Conservation (phyloP, 305 asterid species). For the Fraxinus greggii region DNA sequence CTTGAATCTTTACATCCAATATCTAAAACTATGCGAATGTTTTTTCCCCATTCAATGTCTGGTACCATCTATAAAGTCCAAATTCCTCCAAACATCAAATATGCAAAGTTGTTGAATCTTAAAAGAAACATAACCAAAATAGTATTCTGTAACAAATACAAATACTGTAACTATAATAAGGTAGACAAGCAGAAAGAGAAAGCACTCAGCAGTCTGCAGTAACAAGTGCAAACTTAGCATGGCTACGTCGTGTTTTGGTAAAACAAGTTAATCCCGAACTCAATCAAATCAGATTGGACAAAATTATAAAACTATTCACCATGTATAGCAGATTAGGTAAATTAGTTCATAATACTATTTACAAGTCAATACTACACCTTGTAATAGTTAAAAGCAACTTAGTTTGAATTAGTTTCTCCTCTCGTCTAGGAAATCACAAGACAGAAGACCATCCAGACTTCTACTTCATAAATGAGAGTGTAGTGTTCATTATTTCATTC, state of each 20-base stretch:
- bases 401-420: neutral
- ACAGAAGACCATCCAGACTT: neutral
- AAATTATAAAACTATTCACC: conserved; percentile 12
- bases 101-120: conserved; percentile 6
- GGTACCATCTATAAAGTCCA: conserved; percentile 81
- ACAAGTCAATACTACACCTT: neutral
- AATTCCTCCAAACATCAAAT: conserved; percentile 27
- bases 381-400: neutral
- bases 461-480: neutral
- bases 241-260: neutral
- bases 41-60: conserved; percentile 97
- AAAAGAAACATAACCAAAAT: conserved; percentile 21
- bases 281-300: conserved; percentile 1
- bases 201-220: neutral
- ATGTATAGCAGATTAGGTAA: neutral
- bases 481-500: neutral
- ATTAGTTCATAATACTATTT: conserved; percentile 1
- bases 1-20: conserved; percentile 87
- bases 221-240: neutral
- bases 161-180: neutral
- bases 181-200: neutral
- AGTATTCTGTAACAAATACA: conserved; percentile 5
- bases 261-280: conserved; percentile 3
- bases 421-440: neutral
- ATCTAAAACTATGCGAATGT: conserved; percentile 75